Evolutionary conservation across 148 eudicot genomes (phyloP).

Genomic region (Rheum nobile): DNA sequence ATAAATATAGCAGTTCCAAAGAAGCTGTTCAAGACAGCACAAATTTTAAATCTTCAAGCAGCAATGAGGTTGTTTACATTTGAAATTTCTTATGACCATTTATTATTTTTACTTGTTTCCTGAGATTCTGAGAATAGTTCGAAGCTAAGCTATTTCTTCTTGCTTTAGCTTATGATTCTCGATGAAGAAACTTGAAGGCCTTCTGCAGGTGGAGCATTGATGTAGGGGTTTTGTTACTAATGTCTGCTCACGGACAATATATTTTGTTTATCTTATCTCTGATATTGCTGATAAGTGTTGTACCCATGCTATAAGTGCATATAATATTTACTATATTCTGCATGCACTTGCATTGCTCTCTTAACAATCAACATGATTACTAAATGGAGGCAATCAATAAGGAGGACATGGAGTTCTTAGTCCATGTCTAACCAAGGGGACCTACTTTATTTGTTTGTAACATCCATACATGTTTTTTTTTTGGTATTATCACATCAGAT

Average conservation of each 20-base stretch:
- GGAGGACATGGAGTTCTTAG: neutral
- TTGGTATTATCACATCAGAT: neutral
- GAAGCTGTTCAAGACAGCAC: constrained; percentile 21
- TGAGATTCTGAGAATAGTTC: neutral
- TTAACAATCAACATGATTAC: too few species aligned
- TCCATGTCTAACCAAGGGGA: neutral
- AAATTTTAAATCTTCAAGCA: constrained; percentile 20
- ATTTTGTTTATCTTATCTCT: too few species aligned
- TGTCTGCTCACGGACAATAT: neutral
- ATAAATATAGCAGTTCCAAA: constrained; percentile 35
- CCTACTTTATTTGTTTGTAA: neutral
- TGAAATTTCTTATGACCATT: constrained; percentile 1
- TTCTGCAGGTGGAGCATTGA: neutral
- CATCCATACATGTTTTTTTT: neutral
- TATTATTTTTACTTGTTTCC: neutral
- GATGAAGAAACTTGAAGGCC: neutral
- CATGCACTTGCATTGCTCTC: too few species aligned
- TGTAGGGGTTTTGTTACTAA: neutral
- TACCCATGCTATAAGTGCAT: too few species aligned
- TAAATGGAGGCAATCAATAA: neutral
- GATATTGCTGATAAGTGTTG: too few species aligned
- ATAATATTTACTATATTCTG: too few species aligned
- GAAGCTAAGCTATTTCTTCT: neutral
- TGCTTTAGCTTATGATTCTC: neutral
- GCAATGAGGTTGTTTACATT: constrained; percentile 24